Percentiles rank a stretch among this genome's conserved stretches.
Evolutionary conservation across 2,329 filamentous ascomycete genomes (phyloP).

Genomic region (Aspergillus pseudonomiae): DNA sequence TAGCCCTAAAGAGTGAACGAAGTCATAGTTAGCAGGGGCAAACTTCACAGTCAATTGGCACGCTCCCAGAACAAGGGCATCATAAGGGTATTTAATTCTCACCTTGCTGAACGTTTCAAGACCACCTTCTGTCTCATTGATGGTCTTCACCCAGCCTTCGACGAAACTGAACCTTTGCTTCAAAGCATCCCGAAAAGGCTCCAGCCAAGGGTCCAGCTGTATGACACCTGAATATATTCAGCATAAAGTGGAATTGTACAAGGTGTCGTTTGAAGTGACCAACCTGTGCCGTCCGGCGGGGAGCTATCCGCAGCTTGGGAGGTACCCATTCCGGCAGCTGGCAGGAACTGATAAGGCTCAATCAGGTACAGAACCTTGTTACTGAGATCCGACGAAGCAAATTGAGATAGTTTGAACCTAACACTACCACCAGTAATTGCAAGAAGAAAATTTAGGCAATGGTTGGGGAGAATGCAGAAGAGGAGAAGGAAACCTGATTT

Average conservation of each 20-base stretch:
- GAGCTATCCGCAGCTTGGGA: slow-evolving; percentile 1
- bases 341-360: neutral
- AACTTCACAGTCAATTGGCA: neutral
- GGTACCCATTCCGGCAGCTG: neutral
- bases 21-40: neutral
- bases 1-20: slow-evolving; percentile 63
- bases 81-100: slow-evolving; percentile 28
- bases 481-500: neutral
- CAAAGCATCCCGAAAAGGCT: slow-evolving; percentile 78
- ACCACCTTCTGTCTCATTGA: slow-evolving; percentile 83
- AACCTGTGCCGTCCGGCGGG: slow-evolving; percentile 34
- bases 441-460: neutral
- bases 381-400: neutral
- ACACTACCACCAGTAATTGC: neutral
- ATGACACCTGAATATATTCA: slow-evolving; percentile 68
- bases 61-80: neutral
- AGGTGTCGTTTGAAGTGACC: slow-evolving; percentile 13
- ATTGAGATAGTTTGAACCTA: neutral
- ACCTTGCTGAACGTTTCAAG: slow-evolving; percentile 89
- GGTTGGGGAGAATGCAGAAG: neutral
- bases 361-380: neutral
- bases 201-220: slow-evolving; percentile 84
- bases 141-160: slow-evolving; percentile 82
- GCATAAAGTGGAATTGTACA: neutral
- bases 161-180: slow-evolving; percentile 76